Base-by-base conservation (phyloP, 441 rosid genomes). In the Aleurites moluccanus region DNA sequence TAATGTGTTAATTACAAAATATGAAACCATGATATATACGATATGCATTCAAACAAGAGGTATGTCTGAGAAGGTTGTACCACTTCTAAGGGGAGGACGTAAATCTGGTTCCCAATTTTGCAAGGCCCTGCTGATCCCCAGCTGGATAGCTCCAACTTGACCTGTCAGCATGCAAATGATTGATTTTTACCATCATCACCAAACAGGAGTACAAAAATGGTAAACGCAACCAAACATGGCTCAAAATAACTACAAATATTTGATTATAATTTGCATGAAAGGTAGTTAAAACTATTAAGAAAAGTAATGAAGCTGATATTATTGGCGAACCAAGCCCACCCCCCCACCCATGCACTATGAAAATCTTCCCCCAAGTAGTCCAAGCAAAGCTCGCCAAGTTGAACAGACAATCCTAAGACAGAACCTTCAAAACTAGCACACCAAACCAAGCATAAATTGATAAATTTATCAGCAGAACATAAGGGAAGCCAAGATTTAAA, bases 51-150 rank as follows among this genome's bases (percentile, higher is more conserved):
- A 18, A 21, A 72, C 23, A 42, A 30, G 16, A 20, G 45, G 63
- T 10, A 27, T n/a, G 70, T 13, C 42, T 21, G 25, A 11, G 1
- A 10, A 73, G 63, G 68, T 4, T 44, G 28, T 90, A 95, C 99
- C 91, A 49, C 76, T 70, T 89, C 91, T 89, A 64, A 95, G 99
- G 6, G 97, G 65, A 65, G 95, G 89, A 45, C 95, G 90, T 82
- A 91, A 79, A 75, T 85, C 96, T 28, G 98, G 99, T 86, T 95
- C 98, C 96, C 94, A 93, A 80, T 87, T 89, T 80, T 95, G 99
- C 83, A 95, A 72, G 10, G 97, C 98, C 86, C 96, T 88, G 83
- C 99, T 89, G 82, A 93, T 86, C 55, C 99, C 98, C 81, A 95
- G 80, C 65, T 78, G 95, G 74, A 95, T 86, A 27, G 99, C 99